A percentile compares a stretch with the other conserved stretches of the same genome.
These are phyloP conservation scores for Thalassiosira mediterranea DNA, from an alignment of 352 stramenopile genomes.

Conservation along the genomic window DNA sequence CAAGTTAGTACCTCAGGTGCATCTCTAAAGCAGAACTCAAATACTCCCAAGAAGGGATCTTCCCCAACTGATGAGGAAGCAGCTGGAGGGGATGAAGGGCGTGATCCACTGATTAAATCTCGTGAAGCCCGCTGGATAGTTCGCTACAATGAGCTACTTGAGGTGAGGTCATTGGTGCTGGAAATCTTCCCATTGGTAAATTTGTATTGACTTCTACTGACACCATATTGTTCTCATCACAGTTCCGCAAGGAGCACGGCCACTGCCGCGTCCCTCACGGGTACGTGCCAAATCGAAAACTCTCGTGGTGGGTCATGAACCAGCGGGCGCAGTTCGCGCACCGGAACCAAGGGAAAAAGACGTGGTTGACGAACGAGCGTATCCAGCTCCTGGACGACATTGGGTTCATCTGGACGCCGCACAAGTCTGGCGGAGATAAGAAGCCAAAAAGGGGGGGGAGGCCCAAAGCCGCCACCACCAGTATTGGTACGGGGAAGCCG, in stretches of 20 bases:
- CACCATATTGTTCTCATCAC: no score
- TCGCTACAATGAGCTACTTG: constrained; percentile 24
- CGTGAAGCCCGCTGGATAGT: constrained; percentile 18
- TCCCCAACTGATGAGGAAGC: neutral
- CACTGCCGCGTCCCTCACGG: constrained; percentile 40
- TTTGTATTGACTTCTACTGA: no score
- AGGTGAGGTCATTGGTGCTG: no score
- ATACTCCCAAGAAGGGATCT: no score
- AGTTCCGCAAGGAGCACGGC: constrained; percentile 26
- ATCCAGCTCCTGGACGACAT: constrained; percentile 12
- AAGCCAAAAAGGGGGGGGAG: no score
- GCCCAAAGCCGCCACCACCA: no score
- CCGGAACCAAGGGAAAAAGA: constrained; percentile 12
- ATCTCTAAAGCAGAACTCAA: no score
- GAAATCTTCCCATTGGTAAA: no score
- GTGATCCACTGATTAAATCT: constrained; percentile 1
- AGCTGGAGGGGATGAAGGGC: neutral
- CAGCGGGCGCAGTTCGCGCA: constrained; percentile 24
- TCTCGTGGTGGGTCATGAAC: constrained; percentile 65
- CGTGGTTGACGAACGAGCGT: constrained; percentile 21
- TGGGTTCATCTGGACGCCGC: constrained; percentile 29
- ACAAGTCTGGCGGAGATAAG: no score
- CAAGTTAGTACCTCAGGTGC: no score
- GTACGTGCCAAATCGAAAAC: constrained; percentile 41
- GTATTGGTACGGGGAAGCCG: no score